These are phyloP conservation scores for Amanita inopinata DNA, from an alignment of 768 basidiomycete species.

Conservation along the genomic window DNA sequence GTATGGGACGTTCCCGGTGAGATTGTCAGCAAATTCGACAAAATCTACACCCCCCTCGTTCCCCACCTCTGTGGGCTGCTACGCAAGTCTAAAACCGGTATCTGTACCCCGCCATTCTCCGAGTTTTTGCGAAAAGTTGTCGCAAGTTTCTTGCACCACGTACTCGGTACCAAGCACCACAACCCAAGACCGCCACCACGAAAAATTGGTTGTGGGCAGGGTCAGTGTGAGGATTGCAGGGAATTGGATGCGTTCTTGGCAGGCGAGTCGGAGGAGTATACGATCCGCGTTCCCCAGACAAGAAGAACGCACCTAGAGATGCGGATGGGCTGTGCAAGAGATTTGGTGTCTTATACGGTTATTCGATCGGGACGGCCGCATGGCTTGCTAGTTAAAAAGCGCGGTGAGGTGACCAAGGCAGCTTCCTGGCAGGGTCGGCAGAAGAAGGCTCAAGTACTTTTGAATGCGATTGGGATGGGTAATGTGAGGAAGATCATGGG, in stretches of 20 bases:
- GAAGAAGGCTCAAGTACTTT: constrained; percentile 17
- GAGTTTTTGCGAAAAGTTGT: constrained; percentile 21
- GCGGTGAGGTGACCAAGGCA: constrained; percentile 13
- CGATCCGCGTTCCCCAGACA: background rate
- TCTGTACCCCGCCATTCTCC: constrained; percentile 19
- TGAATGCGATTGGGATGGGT: constrained; percentile 19
- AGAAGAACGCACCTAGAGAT: background rate
- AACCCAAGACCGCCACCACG: constrained; percentile 12
- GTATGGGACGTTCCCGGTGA: constrained; percentile 15
- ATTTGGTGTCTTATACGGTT: constrained; percentile 18
- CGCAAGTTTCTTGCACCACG: constrained; percentile 18
- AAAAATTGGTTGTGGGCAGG: constrained; percentile 24
- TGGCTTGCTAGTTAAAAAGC: constrained; percentile 21
- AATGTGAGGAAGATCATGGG: constrained; percentile 23
- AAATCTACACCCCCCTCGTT: constrained; percentile 19
- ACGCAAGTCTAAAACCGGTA: constrained; percentile 10
- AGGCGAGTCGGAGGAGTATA: constrained; percentile 11
- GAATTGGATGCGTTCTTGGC: constrained; percentile 19
- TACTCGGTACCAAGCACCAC: constrained; percentile 18
- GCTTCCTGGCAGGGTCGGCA: constrained; percentile 18
- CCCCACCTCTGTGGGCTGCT: constrained; percentile 16
- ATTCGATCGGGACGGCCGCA: constrained; percentile 19
- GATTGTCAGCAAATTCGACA: constrained; percentile 15
- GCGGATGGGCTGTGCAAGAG: constrained; percentile 12
- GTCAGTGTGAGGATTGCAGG: constrained; percentile 15